Conservation (phyloP, 345 rosid genomes). For the Linum usitatissimum region DNA sequence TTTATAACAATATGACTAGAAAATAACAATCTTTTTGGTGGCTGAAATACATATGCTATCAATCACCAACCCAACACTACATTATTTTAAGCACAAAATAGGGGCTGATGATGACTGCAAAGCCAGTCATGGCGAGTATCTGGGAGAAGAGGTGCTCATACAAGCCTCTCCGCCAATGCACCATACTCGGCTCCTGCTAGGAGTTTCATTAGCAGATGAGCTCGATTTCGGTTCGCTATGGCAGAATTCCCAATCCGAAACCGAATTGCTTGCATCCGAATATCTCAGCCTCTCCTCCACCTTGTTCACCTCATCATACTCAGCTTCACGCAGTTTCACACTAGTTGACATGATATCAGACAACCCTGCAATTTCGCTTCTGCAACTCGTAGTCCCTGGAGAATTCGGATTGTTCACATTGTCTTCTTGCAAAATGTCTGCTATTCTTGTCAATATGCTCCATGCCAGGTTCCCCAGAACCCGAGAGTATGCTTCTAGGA, state of each 20-base stretch:
- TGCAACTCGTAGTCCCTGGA: constrained; percentile 24
- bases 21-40: too few relatives aligned
- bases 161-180: constrained; percentile 41
- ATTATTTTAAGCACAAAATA: too few relatives aligned
- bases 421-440: constrained; percentile 78
- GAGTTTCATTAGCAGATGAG: constrained; percentile 38
- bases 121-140: constrained; percentile 32
- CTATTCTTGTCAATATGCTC: constrained; percentile 61
- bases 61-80: too few relatives aligned
- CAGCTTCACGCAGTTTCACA: background rate
- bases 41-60: too few relatives aligned
- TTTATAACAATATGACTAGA: too few relatives aligned
- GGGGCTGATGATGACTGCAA: too few relatives aligned
- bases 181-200: constrained; percentile 45
- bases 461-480: constrained; percentile 65
- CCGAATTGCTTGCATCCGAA: constrained; percentile 13
- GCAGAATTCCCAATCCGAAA: constrained; percentile 25
- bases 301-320: constrained; percentile 28
- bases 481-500: constrained; percentile 80
- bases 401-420: constrained; percentile 52
- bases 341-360: background rate
- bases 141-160: constrained; percentile 32
- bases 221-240: constrained; percentile 27
- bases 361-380: background rate
- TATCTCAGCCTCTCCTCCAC: constrained; percentile 25